A percentile compares a stretch with the other conserved stretches of the same genome.
phyloP scores from a whole-genome alignment of 495 filamentous ascomycete species.

The Bathelium albidoporum region DNA sequence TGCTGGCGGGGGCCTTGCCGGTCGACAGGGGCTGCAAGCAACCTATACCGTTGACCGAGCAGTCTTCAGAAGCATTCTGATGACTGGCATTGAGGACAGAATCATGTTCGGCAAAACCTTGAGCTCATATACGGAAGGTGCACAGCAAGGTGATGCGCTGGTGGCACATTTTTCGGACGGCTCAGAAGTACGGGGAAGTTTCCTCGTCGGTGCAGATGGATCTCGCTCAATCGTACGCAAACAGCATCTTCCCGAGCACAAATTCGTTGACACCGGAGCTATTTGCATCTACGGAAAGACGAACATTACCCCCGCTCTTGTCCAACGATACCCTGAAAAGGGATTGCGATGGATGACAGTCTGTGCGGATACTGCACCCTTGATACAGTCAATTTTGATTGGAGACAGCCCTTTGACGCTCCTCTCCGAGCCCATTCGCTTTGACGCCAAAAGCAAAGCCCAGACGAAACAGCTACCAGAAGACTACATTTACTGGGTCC shows the following conservation, averaged over 20 bases:
- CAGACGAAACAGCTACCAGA: constrained; percentile 12
- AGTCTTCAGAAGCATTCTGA: constrained; percentile 15
- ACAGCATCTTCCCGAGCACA: constrained; percentile 22
- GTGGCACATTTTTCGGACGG: constrained; percentile 44
- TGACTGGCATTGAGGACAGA: constrained; percentile 18
- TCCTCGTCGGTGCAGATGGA: constrained; percentile 51
- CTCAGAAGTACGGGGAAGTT: constrained; percentile 33
- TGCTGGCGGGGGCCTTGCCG: constrained; percentile 6
- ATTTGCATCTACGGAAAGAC: constrained; percentile 6
- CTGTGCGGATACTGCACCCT: constrained; percentile 14
- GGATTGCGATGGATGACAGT: constrained; percentile 23
- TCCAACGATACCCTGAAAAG: constrained; percentile 11
- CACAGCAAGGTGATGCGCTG: constrained; percentile 23
- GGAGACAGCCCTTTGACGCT: constrained; percentile 16
- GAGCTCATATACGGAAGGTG: constrained; percentile 21
- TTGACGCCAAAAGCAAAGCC: constrained; percentile 11
- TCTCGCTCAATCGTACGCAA: constrained; percentile 37
- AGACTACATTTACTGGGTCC: constrained; percentile 31
- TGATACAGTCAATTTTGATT: constrained; percentile 9
- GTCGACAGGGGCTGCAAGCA: constrained; percentile 6
- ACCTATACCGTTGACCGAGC: constrained; percentile 18
- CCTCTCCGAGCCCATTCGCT: constrained; percentile 21
- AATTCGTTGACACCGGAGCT: constrained; percentile 12
- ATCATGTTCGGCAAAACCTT: constrained; percentile 20
- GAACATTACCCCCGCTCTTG: constrained; percentile 14